Evolutionary conservation across 495 filamentous ascomycete species (phyloP), one percentile per base, ranked within the genome.

Genomic region (Neurospora sp.): DNA sequence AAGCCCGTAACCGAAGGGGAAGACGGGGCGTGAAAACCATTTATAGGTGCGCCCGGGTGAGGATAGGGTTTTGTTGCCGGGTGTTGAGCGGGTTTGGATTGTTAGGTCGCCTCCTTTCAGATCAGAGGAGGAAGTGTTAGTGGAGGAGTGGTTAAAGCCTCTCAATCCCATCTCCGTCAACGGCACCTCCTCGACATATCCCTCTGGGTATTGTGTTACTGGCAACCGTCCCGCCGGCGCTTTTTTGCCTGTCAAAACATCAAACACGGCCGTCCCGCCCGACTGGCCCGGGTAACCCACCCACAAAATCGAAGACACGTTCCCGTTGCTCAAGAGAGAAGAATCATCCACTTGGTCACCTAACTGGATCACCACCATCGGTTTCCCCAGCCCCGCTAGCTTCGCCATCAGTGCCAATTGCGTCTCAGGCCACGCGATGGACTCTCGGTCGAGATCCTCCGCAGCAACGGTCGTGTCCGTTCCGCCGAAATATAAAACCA

Each of bases 151-250:
- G 12, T 61, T 61, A 31, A 61, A 61, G 8, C 82, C 79, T 0
- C 80, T 78, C 31, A 85, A 74, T 27, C 74, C 75, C 82, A 85
- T 85, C 20, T 83, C 74, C 7, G 81, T 81, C 77, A 83, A 79
- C 17, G 73, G 74, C 7, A 83, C 78, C 61, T 81, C 74, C 44
- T 79, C 75, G 22, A 78, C 78, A 71, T 84, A 84, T 35, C 75
- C 76, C 0, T 72, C 73, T 6, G 83, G 82, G 61, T 84, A 84
- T 73, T 84, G 81, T 8, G 87, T 90, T 38, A 89, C 89, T 0
- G 88, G 87, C 2, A 90, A 78, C 27, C 89, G 85, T 35, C 85
- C 89, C 22, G 86, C 87, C 0, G 87, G 87, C 27, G 85, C 84
- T 9, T 78, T 80, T 6, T 78, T 80, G 10, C 87, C 88, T 27